Evolutionary conservation across 78 protist species (phyloP).

Genomic region (Tieghemostelium lacteum): DNA sequence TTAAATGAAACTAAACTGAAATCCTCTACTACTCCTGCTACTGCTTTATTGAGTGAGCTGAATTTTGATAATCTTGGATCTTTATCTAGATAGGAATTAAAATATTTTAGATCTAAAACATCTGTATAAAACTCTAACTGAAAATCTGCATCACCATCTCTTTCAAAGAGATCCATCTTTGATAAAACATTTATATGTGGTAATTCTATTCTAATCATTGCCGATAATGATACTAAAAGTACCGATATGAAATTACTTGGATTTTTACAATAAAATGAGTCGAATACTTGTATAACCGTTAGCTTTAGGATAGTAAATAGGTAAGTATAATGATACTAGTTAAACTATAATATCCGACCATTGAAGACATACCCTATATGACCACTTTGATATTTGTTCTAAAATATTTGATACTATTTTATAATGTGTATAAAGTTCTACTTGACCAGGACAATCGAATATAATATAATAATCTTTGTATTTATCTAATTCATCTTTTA

Average conservation of each 20-base stretch:
- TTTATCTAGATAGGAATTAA: conserved; percentile 11
- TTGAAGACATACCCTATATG: conserved; percentile 77
- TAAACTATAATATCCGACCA: background rate
- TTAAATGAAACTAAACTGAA: conserved; percentile 89
- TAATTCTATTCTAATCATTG: conserved; percentile 89
- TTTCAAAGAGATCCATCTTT: conserved; percentile 94
- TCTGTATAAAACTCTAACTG: conserved; percentile 91
- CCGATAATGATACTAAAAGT: conserved; percentile 88
- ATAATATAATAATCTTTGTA: conserved; percentile 81
- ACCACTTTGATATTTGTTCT: conserved; percentile 78
- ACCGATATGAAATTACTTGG: conserved; percentile 94
- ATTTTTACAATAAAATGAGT: conserved; percentile 90
- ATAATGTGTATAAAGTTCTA: conserved; percentile 97
- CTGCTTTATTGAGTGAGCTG: conserved; percentile 63
- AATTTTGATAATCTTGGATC: conserved; percentile 25
- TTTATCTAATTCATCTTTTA: conserved; percentile 78
- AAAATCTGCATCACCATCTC: conserved; percentile 82
- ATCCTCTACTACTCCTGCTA: conserved; percentile 90
- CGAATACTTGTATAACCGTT: conserved; percentile 89
- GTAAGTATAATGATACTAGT: no score
- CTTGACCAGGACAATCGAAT: conserved; percentile 99
- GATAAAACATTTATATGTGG: conserved; percentile 98
- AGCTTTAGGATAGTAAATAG: conserved; percentile 16
- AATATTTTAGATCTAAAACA: conserved; percentile 72
- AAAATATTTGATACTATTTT: conserved; percentile 81